Evolutionary conservation across 192 early-diverging fungal genomes (phyloP), one percentile per base, ranked within the genome.

Genomic region (Coemansia sp.): DNA sequence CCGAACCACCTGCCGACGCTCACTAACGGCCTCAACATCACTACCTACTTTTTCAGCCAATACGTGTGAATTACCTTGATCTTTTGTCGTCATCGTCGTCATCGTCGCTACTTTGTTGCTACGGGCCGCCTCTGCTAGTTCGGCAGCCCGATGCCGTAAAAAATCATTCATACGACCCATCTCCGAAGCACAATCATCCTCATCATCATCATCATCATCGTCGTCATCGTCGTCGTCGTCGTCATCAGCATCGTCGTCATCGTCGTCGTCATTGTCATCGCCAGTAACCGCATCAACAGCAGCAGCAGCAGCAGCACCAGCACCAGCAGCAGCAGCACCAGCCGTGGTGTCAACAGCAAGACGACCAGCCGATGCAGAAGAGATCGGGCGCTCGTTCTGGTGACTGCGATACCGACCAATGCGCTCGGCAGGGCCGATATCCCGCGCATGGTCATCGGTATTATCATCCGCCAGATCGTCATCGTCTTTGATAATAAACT

Each of bases 391-490:
- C 67, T 78, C 82, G 62, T 75, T 79, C 70, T 79, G 82, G 56
- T 83, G 75, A 51, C 73, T 83, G 65, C 59, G 70, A 67, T 66
- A 83, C 3, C 73, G 73, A 5, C 68, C 77, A 51, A 83, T 83
- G 21, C 76, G 65, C 26, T 57, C 78, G 3, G 70, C 78, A 2
- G 78, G 77, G 0, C 76, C 82, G 37, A 78, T 72, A 16, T 60
- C 80, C 9, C 43, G 43, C 5, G 39, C 69, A 21, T 60, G 65
- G 16, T 70, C 70, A 28, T 58, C 76, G 11, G n/a, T n/a, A n/a
- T 37, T 33, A 11, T 50, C 57, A 13, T 45, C 42, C 0, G 48
- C 48, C 7, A 63, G 65, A 13, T 70, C 73, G 20, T 70, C 77
- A 16, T 65, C 65, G 36, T 77, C 71, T 24, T 65, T 62, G 23